These are phyloP conservation scores for Lippia alba DNA, from an alignment of 305 asterid genomes.

Conservation along the genomic window DNA sequence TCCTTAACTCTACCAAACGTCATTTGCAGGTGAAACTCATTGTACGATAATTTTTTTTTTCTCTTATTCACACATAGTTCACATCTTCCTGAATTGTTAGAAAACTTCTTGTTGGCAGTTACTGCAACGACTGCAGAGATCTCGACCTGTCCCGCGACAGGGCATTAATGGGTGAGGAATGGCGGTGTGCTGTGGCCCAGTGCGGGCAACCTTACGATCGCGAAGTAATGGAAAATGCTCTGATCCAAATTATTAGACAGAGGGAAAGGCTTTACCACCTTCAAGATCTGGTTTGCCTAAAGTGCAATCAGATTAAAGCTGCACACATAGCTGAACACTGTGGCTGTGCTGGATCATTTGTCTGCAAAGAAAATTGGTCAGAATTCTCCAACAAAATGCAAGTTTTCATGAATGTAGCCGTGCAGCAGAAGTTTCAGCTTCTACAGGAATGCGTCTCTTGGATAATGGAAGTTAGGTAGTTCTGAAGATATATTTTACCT, in stretches of 20 bases:
- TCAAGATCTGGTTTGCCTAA: constrained; percentile 89
- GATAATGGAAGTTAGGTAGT: constrained; percentile 59
- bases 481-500: too few species aligned
- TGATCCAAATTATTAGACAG: constrained; percentile 81
- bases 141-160: constrained; percentile 78
- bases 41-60: not conserved
- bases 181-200: constrained; percentile 80
- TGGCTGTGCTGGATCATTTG: constrained; percentile 81
- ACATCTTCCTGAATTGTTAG: too few species aligned
- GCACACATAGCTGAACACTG: constrained; percentile 86
- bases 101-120: constrained; percentile 46
- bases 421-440: constrained; percentile 73
- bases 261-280: constrained; percentile 88
- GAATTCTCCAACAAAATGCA: constrained; percentile 75
- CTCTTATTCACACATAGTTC: too few species aligned
- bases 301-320: constrained; percentile 87
- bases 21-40: constrained; percentile 78
- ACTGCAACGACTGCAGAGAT: constrained; percentile 94
- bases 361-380: constrained; percentile 69
- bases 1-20: constrained; percentile 80
- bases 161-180: constrained; percentile 64
- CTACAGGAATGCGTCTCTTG: constrained; percentile 80
- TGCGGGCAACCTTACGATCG: constrained; percentile 92
- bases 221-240: constrained; percentile 81
- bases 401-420: constrained; percentile 65